A percentile compares a stretch with the other conserved stretches of the same genome.
These are phyloP conservation scores for Arachnopeziza araneosa DNA, from an alignment of 2,329 filamentous ascomycete species.

Conservation along the genomic window DNA sequence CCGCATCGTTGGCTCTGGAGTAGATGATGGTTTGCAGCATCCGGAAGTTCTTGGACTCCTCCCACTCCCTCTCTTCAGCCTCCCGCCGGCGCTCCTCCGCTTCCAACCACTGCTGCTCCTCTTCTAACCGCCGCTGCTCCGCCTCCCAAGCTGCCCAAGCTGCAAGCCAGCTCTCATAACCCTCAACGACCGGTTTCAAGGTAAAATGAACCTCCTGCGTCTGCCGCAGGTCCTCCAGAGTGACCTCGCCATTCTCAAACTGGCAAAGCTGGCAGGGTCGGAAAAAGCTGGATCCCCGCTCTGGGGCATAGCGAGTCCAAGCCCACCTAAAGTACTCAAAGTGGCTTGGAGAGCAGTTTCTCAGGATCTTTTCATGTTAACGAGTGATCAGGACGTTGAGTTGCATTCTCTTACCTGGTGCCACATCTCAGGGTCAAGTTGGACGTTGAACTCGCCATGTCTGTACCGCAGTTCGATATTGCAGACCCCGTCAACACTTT, in stretches of 20 bases:
- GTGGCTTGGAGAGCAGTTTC: background rate
- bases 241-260: background rate
- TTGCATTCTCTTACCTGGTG: background rate
- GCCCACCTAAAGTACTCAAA: background rate
- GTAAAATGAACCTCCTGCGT: no score
- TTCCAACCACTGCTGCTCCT: background rate
- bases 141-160: background rate
- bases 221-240: no score
- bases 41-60: background rate
- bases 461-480: background rate
- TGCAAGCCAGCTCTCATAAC: no score
- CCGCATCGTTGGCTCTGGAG: no score
- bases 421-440: background rate
- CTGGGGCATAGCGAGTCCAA: background rate
- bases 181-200: no score
- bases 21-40: no score
- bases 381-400: background rate
- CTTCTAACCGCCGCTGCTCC: background rate
- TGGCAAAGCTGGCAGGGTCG: background rate
- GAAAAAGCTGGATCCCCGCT: background rate
- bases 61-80: background rate
- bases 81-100: background rate
- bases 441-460: background rate
- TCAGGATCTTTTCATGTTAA: background rate
- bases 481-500: background rate